Evolutionary conservation across 2,329 filamentous ascomycete species (phyloP).

Genomic region (Pyrenophora seminiperda): DNA sequence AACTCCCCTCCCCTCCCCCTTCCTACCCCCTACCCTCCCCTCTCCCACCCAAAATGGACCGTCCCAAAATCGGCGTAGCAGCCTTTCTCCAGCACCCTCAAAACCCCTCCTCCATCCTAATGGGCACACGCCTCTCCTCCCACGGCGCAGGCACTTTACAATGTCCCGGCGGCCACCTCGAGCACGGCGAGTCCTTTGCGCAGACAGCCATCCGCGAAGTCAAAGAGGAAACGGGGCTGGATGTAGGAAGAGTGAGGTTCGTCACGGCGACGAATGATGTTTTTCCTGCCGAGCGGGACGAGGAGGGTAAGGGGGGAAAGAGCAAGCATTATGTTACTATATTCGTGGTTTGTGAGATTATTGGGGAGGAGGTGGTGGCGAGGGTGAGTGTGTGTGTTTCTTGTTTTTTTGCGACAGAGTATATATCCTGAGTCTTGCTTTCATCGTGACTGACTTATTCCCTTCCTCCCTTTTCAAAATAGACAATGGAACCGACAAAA

Average conservation of each 20-base stretch:
- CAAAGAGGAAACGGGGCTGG: conserved; percentile 69
- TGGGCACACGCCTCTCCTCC: neutral
- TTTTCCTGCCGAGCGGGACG: conserved; percentile 53
- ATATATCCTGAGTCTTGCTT: no score
- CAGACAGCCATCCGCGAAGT: conserved; percentile 70
- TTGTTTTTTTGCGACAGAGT: no score
- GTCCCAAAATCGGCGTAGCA: conserved; percentile 55
- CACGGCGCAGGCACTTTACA: conserved; percentile 61
- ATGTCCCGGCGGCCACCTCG: conserved; percentile 77
- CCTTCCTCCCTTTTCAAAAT: neutral
- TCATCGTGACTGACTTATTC: no score
- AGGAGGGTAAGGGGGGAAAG: conserved; percentile 35
- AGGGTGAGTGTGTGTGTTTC: conserved; percentile 57
- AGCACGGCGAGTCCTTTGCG: conserved; percentile 67
- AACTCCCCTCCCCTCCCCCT: no score
- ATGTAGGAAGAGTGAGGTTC: conserved; percentile 59
- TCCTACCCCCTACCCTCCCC: no score
- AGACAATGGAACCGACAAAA: conserved; percentile 57
- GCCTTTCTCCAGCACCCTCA: conserved; percentile 45
- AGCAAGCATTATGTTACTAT: conserved; percentile 76
- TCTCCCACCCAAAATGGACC: conserved; percentile 19
- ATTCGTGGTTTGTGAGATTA: conserved; percentile 64
- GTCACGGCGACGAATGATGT: conserved; percentile 70
- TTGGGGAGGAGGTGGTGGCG: conserved; percentile 57
- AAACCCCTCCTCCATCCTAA: neutral